Evolutionary conservation across 768 basidiomycete genomes (phyloP), one percentile per base, ranked within the genome.

Genomic region (Omphalotus guepiniiformis): DNA sequence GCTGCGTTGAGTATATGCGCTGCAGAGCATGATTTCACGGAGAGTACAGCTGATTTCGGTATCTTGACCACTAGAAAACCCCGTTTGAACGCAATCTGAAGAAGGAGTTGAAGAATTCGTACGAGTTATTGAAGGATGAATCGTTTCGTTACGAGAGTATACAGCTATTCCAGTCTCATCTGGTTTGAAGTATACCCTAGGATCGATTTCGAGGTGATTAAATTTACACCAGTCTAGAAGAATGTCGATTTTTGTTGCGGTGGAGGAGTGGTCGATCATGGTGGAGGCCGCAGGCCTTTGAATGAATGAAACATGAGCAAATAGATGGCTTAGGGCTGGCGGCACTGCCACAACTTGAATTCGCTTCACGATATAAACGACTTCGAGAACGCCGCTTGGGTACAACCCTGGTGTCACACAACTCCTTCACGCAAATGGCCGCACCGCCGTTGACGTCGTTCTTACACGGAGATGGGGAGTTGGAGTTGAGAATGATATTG

Each of bases 311-410:
- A n/a, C n/a, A n/a, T n/a, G n/a, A n/a, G n/a, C n/a, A n/a, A n/a
- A n/a, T n/a, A n/a, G n/a, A n/a, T n/a, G n/a, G n/a, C n/a, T n/a
- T n/a, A n/a, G n/a, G n/a, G n/a, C n/a, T n/a, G n/a, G n/a, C n/a
- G n/a, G n/a, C n/a, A n/a, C n/a, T n/a, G n/a, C n/a, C n/a, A n/a
- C n/a, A n/a, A n/a, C n/a, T n/a, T n/a, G n/a, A n/a, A n/a, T n/a
- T n/a, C n/a, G n/a, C n/a, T n/a, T n/a, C n/a, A 58, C 79, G 93
- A 53, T 92, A 94, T 58, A 94, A 94, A 66, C 82, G 92, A 11
- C 73, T 94, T 2, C 80, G 91, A 38, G 93, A 94, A 63, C 79
- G 88, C 29, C 80, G 92, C 34, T n/a, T 94, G 93, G 93, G 88
- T 89, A n/a, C 88, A 90, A 58, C n/a, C n/a, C 83, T 84, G 2